Evolutionary conservation across 306 rosid genomes (phyloP), one percentile per base, ranked within the genome.

Genomic region (Cercis canadensis): DNA sequence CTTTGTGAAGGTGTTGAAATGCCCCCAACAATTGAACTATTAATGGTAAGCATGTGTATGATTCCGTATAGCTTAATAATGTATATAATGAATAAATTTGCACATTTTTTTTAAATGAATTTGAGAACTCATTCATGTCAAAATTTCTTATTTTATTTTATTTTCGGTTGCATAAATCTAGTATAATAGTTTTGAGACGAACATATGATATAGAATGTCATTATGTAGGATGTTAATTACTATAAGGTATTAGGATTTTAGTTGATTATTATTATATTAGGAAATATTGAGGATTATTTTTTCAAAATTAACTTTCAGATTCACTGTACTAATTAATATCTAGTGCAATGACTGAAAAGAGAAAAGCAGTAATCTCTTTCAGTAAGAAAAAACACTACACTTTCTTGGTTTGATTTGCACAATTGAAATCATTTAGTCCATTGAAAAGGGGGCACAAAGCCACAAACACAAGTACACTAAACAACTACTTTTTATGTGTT

Each of bases 1-100:
- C 82, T 84, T 39, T 87, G 89, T 69, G 77, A 81, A 65, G 86
- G 88, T 53, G 86, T 83, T 57, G 85, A 81, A 69, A 51, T 75
- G 54, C 86, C 77, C 52, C 65, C 37, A 36, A 39, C 53, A 51
- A 47, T 69, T 75, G 85, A 73, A 66, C 55, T 47, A 47, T 63
- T 65, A 65, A 73, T 56, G 74, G 92, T 87, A 78, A 66, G 70
- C 57, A 55, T 55, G 14, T 72, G 7, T 16, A 36, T 36, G 65
- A 37, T 46, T 65, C 41, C 52, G 34, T 56, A 47, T 67, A 55
- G 33, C 36, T 69, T 51, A 16, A 8, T 58, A 24, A 8, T 32
- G 44, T 46, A 24, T 39, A 12, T 57, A 44, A 5, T 55, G 29
- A 56, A 32, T 57, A 58, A 46, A 69, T 8, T 44, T 13, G 29